A percentile compares a stretch with the other conserved stretches of the same genome.
Conservation (phyloP, 2,329 filamentous ascomycete genomes). For the Phialophora verrucosa region DNA sequence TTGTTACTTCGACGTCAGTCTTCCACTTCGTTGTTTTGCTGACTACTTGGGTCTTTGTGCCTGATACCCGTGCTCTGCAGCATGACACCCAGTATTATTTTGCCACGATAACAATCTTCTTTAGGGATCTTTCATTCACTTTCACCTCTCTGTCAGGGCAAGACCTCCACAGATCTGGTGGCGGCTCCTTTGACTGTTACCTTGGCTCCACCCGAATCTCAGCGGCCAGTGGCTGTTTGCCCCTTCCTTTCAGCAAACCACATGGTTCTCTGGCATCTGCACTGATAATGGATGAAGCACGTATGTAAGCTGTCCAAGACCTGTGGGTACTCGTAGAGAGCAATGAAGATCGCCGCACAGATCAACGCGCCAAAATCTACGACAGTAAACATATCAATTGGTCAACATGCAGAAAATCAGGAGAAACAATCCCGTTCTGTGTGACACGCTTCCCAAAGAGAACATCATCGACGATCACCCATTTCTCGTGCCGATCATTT, state of each 20-base stretch:
- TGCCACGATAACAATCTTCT: neutral
- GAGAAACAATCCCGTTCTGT: neutral
- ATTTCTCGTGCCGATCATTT: constrained; percentile 10
- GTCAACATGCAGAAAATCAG: neutral
- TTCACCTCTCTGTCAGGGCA: neutral
- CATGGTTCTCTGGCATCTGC: neutral
- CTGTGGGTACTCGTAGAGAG: neutral
- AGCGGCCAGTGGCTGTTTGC: neutral
- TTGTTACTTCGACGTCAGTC: neutral
- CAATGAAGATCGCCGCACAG: neutral
- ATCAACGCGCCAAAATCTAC: neutral
- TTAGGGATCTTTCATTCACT: neutral
- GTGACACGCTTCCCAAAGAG: neutral
- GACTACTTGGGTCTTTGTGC: neutral
- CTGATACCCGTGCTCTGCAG: neutral
- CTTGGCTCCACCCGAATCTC: neutral
- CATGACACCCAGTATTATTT: neutral
- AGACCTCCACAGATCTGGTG: neutral
- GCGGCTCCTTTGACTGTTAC: neutral
- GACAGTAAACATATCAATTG: neutral
- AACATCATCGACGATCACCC: constrained; percentile 8
- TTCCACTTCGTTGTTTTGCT: neutral
- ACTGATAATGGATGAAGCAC: neutral
- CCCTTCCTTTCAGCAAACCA: neutral
- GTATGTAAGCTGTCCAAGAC: neutral